Percentiles rank a stretch among this genome's conserved stretches.
Conservation (phyloP, 371 early-diverging fungal genomes). For the Chytridiales sp. region DNA sequence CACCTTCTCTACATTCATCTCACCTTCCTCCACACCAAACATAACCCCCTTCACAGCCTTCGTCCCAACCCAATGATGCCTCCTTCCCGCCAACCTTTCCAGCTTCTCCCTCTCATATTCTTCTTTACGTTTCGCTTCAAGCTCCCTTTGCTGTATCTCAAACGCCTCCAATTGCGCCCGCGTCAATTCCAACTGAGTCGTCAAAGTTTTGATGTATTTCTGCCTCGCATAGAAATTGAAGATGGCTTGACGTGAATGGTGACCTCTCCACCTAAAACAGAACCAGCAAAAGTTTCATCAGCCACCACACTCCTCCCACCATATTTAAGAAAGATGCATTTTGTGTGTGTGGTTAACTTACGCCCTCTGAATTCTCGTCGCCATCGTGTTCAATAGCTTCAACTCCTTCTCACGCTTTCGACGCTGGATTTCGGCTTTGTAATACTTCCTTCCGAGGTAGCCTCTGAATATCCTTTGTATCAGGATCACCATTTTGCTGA, state of each 20-base stretch:
- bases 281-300: too few species aligned
- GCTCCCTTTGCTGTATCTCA: constrained; percentile 14
- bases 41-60: constrained; percentile 42
- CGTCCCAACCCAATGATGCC: constrained; percentile 48
- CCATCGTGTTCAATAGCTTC: constrained; percentile 26
- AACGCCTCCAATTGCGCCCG: constrained; percentile 23
- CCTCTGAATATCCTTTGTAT: constrained; percentile 39
- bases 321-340: not conserved
- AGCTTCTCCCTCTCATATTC: constrained; percentile 7
- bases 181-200: constrained; percentile 28
- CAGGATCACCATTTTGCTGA: constrained; percentile 2
- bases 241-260: not conserved
- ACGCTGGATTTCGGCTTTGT: constrained; percentile 1
- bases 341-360: too few species aligned
- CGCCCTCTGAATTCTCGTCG: constrained; percentile 43
- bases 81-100: constrained; percentile 26
- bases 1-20: not conserved
- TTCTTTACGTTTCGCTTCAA: not conserved
- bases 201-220: not conserved
- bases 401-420: constrained; percentile 5
- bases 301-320: not conserved
- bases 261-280: not conserved
- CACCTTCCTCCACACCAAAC: not conserved
- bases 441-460: constrained; percentile 19
- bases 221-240: not conserved